Conservation (phyloP, 2,329 filamentous ascomycete species). For the Stachybotrys elegans region DNA sequence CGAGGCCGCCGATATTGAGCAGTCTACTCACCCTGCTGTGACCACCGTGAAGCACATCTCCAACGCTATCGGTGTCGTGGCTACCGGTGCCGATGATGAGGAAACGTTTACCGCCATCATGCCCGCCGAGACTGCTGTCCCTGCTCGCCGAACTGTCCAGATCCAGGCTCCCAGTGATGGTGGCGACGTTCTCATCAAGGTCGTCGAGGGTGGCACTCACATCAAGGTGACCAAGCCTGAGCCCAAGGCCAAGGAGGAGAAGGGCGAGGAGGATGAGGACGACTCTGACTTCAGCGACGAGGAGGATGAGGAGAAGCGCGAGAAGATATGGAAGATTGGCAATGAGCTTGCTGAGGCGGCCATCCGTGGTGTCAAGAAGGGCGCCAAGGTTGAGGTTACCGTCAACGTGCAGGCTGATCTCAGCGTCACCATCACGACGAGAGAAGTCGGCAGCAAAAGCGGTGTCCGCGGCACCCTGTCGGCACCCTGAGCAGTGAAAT, state of each 20-base stretch:
- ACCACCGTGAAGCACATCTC: constrained; percentile 88
- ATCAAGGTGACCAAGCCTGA: constrained; percentile 92
- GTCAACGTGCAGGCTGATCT: constrained; percentile 82
- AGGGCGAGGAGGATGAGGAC: constrained; percentile 63
- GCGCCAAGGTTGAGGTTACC: constrained; percentile 86
- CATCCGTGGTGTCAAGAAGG: constrained; percentile 79
- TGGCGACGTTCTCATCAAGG: constrained; percentile 81
- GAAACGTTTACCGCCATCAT: constrained; percentile 78
- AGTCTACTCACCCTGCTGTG: constrained; percentile 92
- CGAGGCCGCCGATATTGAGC: constrained; percentile 87
- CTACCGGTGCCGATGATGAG: constrained; percentile 51
- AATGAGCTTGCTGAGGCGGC: constrained; percentile 79
- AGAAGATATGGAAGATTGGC: constrained; percentile 90
- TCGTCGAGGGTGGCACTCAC: constrained; percentile 82
- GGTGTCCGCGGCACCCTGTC: constrained; percentile 63
- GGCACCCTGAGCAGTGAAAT: constrained; percentile 14
- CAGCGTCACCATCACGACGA: constrained; percentile 70
- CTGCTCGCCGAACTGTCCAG: constrained; percentile 78
- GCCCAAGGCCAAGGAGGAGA: constrained; percentile 68
- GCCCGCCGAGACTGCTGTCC: constrained; percentile 80
- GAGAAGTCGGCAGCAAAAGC: constrained; percentile 83
- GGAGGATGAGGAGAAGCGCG: constrained; percentile 79
- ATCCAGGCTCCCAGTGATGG: constrained; percentile 72
- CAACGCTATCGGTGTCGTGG: constrained; percentile 83
- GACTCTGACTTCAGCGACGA: constrained; percentile 60